These are phyloP conservation scores for Naematelia encephala DNA, from an alignment of 768 basidiomycete genomes.

Conservation along the genomic window DNA sequence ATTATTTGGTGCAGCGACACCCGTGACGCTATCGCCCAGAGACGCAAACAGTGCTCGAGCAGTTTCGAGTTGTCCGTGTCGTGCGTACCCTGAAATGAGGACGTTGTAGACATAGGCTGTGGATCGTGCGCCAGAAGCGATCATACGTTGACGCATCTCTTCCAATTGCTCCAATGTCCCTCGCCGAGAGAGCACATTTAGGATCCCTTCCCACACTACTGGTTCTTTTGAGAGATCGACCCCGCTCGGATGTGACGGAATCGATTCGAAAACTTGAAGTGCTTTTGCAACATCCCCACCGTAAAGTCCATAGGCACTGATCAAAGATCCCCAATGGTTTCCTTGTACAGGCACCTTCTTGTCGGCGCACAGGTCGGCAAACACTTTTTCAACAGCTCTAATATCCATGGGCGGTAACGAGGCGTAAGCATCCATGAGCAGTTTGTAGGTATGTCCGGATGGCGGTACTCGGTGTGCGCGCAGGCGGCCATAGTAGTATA, in stretches of 20 bases:
- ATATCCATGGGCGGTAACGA: constrained; percentile 77
- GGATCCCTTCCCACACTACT: constrained; percentile 80
- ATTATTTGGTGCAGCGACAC: constrained; percentile 80
- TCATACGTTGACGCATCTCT: constrained; percentile 63
- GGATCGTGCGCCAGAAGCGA: constrained; percentile 66
- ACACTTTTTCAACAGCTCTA: constrained; percentile 66
- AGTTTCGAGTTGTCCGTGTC: constrained; percentile 64
- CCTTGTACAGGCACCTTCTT: constrained; percentile 57
- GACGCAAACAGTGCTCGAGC: constrained; percentile 76
- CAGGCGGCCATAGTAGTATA: constrained; percentile 72
- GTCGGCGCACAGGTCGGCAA: constrained; percentile 60
- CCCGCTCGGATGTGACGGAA: constrained; percentile 59
- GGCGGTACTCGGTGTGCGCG: constrained; percentile 62
- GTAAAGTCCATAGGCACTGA: constrained; percentile 83
- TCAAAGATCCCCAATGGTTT: constrained; percentile 75
- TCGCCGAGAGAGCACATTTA: constrained; percentile 78
- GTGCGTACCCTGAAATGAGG: constrained; percentile 70
- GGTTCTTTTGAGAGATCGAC: constrained; percentile 52
- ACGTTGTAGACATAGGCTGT: constrained; percentile 94
- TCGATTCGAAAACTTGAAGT: constrained; percentile 70
- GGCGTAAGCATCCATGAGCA: constrained; percentile 86
- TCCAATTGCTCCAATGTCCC: constrained; percentile 75
- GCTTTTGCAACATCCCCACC: constrained; percentile 73
- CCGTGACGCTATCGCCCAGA: constrained; percentile 71
- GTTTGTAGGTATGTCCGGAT: constrained; percentile 92